Base-by-base conservation (phyloP, 768 basidiomycete genomes). In the Postia placenta region DNA sequence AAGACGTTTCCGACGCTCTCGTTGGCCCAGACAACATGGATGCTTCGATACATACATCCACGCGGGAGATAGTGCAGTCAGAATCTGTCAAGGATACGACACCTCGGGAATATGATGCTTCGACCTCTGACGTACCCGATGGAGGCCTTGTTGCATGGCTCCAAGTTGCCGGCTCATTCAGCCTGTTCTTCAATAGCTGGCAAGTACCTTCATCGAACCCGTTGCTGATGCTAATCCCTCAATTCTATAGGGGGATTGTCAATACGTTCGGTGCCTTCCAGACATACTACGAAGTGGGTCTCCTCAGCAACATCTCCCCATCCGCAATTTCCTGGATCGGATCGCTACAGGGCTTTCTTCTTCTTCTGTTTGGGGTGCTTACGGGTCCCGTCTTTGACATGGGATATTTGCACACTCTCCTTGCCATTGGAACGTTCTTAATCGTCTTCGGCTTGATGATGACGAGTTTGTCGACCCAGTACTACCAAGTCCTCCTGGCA, bases 401-500 rank as follows among this genome's bases (percentile, higher is more conserved):
- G 20, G 62, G 71, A 54, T 78, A 76, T 40, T 74, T 61, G 47
- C 45, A 55, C 12, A 45, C 51, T 5, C 51, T 55, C 35, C 52
- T 53, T 11, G 27, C 39, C 3, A 17, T 28, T 33, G 57, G 57
- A 3, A 52, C 54, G n/a, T 37, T 55, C 40, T 47, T 58, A 19
- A 43, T 50, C 24, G 50, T 53, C 19, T 37, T 76, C 72, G 47
- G 50, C 0, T 45, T 61, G 14, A 59, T 61, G 58, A 73, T 74
- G 70, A 69, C 77, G 20, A 76, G 77, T 0, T 56, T 78, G 5
- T 67, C 70, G 1, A 64, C 69, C 28, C 68, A 67, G 3, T 59
- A 71, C 30, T 67, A 66, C 14, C 68, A 77, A 63, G 69, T 79
- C 42, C 78, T 81, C 56, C 64, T 81, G 5, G 64, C 75, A 0